Evolutionary conservation across 2,329 filamentous ascomycete species (phyloP), one percentile per base, ranked within the genome.

Genomic region (Colletotrichum simmondsii): DNA sequence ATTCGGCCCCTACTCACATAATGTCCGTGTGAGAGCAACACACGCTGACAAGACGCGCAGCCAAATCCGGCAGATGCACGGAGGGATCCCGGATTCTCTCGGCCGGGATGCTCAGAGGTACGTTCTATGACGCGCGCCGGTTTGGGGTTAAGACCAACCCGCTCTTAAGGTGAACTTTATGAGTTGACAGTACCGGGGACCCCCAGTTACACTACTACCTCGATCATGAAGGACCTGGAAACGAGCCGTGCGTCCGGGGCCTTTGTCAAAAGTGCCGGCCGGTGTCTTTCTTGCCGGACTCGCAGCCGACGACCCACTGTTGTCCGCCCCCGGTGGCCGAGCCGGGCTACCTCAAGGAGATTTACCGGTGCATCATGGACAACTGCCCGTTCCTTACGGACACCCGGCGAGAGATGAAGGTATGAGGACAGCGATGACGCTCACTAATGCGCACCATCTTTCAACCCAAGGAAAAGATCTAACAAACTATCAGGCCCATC

Each of bases 311-410:
- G 56, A 70, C 64, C 4, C 71, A 66, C 49, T 75, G 73, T 35
- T 75, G 73, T n/a, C 73, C 73, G 53, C 73, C 73, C 19, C 62
- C 66, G 42, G 28, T 65, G 5, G 61, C 65, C 7, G 65, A 65
- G 42, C 56, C 70, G 60, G 70, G 65, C 37, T 65, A 68, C 61
- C 72, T 72, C 58, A 74, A 72, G 26, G 68, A 67, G 72, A 71
- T 74, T n/a, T 74, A 74, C 16, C 62, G 62, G 24, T 74, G 72
- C 59, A 68, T 72, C 28, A 72, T 74, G 68, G 72, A 74, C 42
- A 74, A 74, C 63, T 74, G 72, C 49, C 37, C 65, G 14, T 71
- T 71, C 35, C 49, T 71, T 11, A 73, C 68, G 26, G 71, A 73
- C 32, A 73, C 67, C 8, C 61, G 67, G 16, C 61, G 71, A 14